Base-by-base conservation (phyloP, 768 basidiomycete species). In the Kwoniella botswanensis region DNA sequence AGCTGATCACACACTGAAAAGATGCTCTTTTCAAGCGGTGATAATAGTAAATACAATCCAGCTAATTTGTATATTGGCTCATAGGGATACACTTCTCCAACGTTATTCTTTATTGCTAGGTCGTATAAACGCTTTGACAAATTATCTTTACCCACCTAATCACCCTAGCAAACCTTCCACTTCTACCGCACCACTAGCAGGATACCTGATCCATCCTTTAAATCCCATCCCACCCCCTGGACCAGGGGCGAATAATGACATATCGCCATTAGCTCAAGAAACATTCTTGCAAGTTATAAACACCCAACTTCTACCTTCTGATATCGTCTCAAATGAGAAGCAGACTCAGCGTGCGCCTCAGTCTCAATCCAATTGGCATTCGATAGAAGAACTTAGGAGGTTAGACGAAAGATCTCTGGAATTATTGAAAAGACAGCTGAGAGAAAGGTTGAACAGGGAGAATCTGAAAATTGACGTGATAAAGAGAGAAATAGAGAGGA, bases 241-340 rank as follows among this genome's bases (percentile, higher is more conserved):
- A 3, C 43, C 55, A 22, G 26, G 56, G 1, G 3, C n/a, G 21
- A 5, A 17, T 2, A 29, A 43, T 17, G 24, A 29, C 17, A 50
- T 43, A 35, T 70, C 58, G 26, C 59, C 69, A 6, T 57, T 76
- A 17, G 72, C 75, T n/a, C 60, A 64, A 17, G 79, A 78, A 12
- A 73, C 74, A 1, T 77, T 77, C 74, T 77, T 80, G 63, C 73
- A 76, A 65, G 73, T 68, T 22, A 71, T 78, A 17, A 76, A 75
- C 42, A 78, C 76, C 15, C 70, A 74, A 24, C 62, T 70, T 15
- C 52, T 74, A 6, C 73, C 74, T 2, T 67, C 61, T 42, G 43
- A 22, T 35, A 21, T 4, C 5, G 18, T 13, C 18, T n/a, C 42
- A 9, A 53, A 12, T n/a, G 17, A 29, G 26, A 24, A 54, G 9